Evolutionary conservation across 2,329 filamentous ascomycete species (phyloP), one percentile per base, ranked within the genome.

Genomic region (Trichoderma aggressivum): DNA sequence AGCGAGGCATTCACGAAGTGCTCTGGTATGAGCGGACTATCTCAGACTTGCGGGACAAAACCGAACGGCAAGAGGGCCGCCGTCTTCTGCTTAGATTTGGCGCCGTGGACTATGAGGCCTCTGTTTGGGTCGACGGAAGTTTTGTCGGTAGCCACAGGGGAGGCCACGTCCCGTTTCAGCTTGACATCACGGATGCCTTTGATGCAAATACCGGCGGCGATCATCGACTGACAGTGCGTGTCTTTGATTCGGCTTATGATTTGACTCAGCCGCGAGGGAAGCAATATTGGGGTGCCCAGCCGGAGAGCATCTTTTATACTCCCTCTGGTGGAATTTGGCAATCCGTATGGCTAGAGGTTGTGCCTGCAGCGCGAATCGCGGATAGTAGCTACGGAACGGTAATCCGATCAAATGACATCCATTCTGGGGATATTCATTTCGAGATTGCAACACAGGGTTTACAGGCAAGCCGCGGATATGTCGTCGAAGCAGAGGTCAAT

Each of bases 261-360:
- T 80, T 91, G 8, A 86, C 86, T 0, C 90, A 92, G 77, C 90
- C 88, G 1, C 83, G 90, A 36, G 90, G 90, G 0, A 92, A 92
- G 78, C 90, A 92, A 78, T 90, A 89, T 75, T 90, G 88, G 88
- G 85, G 83, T 4, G 85, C 86, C 1, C 83, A 88, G 77, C 87
- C 88, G 0, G 87, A 90, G 77, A 87, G 85, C 65, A 88, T 88
- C 74, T 89, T 88, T 75, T 88, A 88, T 75, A 88, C 86, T 0
- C 87, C 87, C 0, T 86, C 85, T 10, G 85, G 85, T 32, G 87
- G 87, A 28, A 87, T 88, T 70, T 89, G 87, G 87, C 87, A 88
- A 77, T 83, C 80, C 18, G 87, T 88, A 3, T 87, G 86, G 84
- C 78, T 87, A 3, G 88, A 90, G 74, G 83, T 83, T 53, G 86